These are phyloP conservation scores for Dioscorea zingiberensis DNA, from an alignment of 106 monocot species.

Conservation along the genomic window DNA sequence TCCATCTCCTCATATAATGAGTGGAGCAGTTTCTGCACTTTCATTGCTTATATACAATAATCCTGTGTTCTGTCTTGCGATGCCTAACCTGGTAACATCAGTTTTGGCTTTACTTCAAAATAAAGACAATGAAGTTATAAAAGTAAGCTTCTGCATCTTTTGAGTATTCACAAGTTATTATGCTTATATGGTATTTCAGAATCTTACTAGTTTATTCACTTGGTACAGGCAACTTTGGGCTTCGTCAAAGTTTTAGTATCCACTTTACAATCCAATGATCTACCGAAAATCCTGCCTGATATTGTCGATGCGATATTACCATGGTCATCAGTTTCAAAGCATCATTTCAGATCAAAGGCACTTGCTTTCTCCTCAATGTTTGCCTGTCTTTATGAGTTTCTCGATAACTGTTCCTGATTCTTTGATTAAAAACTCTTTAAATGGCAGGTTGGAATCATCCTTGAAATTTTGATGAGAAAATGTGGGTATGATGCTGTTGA, in stretches of 20 bases:
- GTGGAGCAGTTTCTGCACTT: constrained; percentile 92
- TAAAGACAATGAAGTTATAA: constrained; percentile 81
- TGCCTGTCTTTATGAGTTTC: not conserved
- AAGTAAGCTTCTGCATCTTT: constrained; percentile 35
- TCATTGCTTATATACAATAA: constrained; percentile 82
- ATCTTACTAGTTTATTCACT: not conserved
- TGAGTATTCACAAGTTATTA: constrained; percentile 1
- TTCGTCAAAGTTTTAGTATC: constrained; percentile 85
- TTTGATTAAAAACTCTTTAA: not conserved
- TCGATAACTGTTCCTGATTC: not conserved
- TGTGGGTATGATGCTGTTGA: constrained; percentile 65
- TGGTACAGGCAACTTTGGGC: constrained; percentile 74
- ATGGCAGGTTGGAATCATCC: constrained; percentile 67
- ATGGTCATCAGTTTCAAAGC: constrained; percentile 81
- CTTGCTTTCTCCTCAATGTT: not conserved
- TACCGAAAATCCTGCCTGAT: constrained; percentile 49
- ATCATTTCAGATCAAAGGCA: constrained; percentile 95
- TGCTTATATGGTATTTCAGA: not conserved
- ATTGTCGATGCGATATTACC: constrained; percentile 70
- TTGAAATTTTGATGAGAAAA: constrained; percentile 90
- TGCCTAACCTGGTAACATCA: constrained; percentile 77
- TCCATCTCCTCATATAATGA: constrained; percentile 90
- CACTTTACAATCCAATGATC: constrained; percentile 38
- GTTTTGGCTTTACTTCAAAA: constrained; percentile 70
- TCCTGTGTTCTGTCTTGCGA: constrained; percentile 51